A percentile compares a stretch with the other conserved stretches of the same genome.
These are phyloP conservation scores for Dalechampia spathulata DNA, from an alignment of 441 rosid species.

Conservation along the genomic window DNA sequence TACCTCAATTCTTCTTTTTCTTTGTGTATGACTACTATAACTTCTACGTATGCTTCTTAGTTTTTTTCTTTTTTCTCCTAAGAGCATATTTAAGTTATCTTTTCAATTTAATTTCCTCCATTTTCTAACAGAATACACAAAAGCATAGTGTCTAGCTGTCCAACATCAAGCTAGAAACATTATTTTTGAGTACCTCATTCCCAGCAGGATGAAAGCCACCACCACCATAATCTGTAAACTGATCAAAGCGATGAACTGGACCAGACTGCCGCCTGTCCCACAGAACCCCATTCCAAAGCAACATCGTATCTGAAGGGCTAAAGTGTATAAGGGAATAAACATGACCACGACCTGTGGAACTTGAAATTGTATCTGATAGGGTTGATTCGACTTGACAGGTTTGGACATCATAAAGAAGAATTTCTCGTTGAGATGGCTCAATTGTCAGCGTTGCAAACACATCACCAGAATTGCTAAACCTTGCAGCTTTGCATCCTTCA, in stretches of 20 bases:
- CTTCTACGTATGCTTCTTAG: too few relatives aligned
- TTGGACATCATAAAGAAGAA: conserved; percentile 82
- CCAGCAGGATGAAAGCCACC: conserved; percentile 99
- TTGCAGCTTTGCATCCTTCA: conserved; percentile 86
- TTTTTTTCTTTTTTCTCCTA: too few relatives aligned
- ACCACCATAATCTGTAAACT: conserved; percentile 93
- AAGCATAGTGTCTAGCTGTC: too few relatives aligned
- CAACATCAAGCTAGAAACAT: too few relatives aligned
- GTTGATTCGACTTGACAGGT: conserved; percentile 50
- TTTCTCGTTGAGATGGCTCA: conserved; percentile 60
- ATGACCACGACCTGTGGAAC: conserved; percentile 64
- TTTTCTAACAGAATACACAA: too few relatives aligned
- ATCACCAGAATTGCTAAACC: conserved; percentile 80
- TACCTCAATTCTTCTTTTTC: too few relatives aligned
- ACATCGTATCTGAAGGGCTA: conserved; percentile 75
- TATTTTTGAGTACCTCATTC: conserved; percentile 70
- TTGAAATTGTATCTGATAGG: conserved; percentile 50
- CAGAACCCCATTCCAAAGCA: conserved; percentile 91
- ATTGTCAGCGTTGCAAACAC: conserved; percentile 64
- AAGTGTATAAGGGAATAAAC: conserved; percentile 80
- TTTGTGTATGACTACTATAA: too few relatives aligned
- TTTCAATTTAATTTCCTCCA: too few relatives aligned
- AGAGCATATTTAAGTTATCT: too few relatives aligned
- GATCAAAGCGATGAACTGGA: conserved; percentile 73
- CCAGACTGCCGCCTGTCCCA: conserved; percentile 77